A percentile compares a stretch with the other conserved stretches of the same genome.
These are phyloP conservation scores for Linnemannia hyalina DNA, from an alignment of 192 early-diverging fungal species.

Conservation along the genomic window DNA sequence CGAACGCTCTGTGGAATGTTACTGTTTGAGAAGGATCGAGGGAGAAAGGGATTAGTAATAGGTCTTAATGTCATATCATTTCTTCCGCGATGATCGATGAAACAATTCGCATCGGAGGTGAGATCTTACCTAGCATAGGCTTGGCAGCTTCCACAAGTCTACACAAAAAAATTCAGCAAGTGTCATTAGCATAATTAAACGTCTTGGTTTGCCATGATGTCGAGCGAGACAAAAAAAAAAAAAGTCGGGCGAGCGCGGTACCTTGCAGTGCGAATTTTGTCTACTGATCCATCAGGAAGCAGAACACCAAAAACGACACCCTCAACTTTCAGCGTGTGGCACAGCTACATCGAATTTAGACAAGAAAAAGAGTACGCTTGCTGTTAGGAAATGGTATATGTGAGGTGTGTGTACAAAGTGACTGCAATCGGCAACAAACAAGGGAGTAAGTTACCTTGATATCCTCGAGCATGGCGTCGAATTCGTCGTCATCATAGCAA, in stretches of 20 bases:
- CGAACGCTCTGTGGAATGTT: slow-evolving; percentile 81
- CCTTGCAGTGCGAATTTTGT: slow-evolving; percentile 60
- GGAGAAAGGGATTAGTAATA: not conserved
- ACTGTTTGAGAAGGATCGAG: slow-evolving; percentile 39
- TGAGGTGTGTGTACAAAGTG: too few species aligned
- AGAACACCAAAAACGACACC: slow-evolving; percentile 79
- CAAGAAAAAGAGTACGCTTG: too few species aligned
- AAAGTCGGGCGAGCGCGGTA: slow-evolving; percentile 1
- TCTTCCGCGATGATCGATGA: too few species aligned
- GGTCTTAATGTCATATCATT: not conserved
- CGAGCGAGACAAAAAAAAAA: not conserved
- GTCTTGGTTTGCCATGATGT: not conserved
- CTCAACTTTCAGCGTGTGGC: slow-evolving; percentile 38
- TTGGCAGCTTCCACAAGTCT: slow-evolving; percentile 64
- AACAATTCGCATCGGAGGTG: not conserved
- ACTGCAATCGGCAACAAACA: too few species aligned
- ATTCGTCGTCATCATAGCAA: slow-evolving; percentile 62
- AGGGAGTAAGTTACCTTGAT: slow-evolving; percentile 32
- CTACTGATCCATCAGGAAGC: slow-evolving; percentile 66
- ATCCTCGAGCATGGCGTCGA: slow-evolving; percentile 62
- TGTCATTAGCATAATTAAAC: not conserved
- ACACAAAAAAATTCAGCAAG: not conserved
- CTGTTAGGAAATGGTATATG: too few species aligned
- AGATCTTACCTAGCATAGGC: slow-evolving; percentile 59
- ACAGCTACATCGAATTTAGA: slow-evolving; percentile 6